Evolutionary conservation across 177 flowering plant species (phyloP), one percentile per base, ranked within the genome.

Genomic region (Vitis hybrid): DNA sequence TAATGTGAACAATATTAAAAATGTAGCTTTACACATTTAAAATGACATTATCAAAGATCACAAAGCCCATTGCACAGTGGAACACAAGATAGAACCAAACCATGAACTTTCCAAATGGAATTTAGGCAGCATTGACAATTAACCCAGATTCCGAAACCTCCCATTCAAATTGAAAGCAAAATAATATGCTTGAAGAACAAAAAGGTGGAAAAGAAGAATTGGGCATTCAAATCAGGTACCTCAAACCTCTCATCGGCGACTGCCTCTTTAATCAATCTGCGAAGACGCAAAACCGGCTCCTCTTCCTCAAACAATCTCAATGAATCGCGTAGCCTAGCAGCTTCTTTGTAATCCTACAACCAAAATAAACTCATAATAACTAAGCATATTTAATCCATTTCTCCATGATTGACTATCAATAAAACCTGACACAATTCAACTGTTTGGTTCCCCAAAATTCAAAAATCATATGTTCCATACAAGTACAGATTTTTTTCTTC

Each of bases 241-340:
- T 90, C 89, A 78, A 88, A 94, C 74, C 82, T 89, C 82, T 94
- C 93, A 59, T 83, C 85, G 55, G 79, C 75, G 67, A 92, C 68
- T 12, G 98, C 97, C 67, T 89, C 86, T 76, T 85, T 92, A 70
- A 94, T 70, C 79, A 82, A 70, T 60, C 88, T 84, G 55, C 82
- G 64, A 7, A 94, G 85, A 15, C 87, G 88, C 74, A 94, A 70
- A 59, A 92, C 86, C 1, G 97, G 98, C 75, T 92, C 97, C 70
- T 86, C 91, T 52, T 90, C 91, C 79, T 89, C 98, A 72, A 92
- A 92, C 18, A 79, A 70, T 75, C 75, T 92, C 80, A 94, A 73
- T 1, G 97, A 90, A 77, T 92, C 97, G 51, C 96, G 83, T 60
- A 94, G 77, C 70, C 96, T 87, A 20, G 97, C 98, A 55, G 98